phyloP scores from a whole-genome alignment of 495 filamentous ascomycete genomes.

The Aspergillus sclerotiicarbonarius region DNA sequence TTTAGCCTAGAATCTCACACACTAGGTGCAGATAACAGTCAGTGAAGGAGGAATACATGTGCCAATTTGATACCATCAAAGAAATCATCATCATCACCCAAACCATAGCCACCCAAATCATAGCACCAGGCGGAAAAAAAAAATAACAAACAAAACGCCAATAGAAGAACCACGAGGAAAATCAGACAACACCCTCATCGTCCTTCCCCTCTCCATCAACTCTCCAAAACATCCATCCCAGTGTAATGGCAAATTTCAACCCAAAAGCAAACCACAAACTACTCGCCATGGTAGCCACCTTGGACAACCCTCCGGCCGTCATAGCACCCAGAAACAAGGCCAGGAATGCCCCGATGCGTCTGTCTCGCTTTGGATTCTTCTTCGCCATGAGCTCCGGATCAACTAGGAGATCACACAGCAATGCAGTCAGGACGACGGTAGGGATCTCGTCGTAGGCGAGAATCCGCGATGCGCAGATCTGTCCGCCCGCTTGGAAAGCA shows the following conservation, averaged over 20 bases:
- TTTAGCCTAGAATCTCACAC: too few relatives aligned
- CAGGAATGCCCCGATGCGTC: constrained; percentile 32
- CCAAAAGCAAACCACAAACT: constrained; percentile 40
- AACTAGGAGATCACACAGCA: constrained; percentile 59
- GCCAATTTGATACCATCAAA: too few relatives aligned
- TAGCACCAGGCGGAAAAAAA: not conserved
- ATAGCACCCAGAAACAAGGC: constrained; percentile 38
- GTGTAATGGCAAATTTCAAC: constrained; percentile 32
- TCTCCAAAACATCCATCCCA: constrained; percentile 35
- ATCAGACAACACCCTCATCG: not conserved
- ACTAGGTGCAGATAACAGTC: too few relatives aligned
- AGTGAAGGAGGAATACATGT: not conserved
- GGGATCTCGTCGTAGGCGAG: constrained; percentile 67
- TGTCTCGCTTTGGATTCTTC: constrained; percentile 33
- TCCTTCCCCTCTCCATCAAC: constrained; percentile 9
- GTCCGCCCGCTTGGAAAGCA: constrained; percentile 67
- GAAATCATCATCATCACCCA: too few relatives aligned
- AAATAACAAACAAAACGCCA: not conserved
- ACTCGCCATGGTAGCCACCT: constrained; percentile 27
- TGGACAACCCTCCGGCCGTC: constrained; percentile 36
- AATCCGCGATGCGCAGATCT: constrained; percentile 60
- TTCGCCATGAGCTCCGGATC: constrained; percentile 31
- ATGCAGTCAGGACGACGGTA: constrained; percentile 65
- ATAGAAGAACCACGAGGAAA: not conserved
- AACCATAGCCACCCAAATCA: too few relatives aligned